Conservation (phyloP, 164 flowering plant genomes). For the Aristolochia californica region DNA sequence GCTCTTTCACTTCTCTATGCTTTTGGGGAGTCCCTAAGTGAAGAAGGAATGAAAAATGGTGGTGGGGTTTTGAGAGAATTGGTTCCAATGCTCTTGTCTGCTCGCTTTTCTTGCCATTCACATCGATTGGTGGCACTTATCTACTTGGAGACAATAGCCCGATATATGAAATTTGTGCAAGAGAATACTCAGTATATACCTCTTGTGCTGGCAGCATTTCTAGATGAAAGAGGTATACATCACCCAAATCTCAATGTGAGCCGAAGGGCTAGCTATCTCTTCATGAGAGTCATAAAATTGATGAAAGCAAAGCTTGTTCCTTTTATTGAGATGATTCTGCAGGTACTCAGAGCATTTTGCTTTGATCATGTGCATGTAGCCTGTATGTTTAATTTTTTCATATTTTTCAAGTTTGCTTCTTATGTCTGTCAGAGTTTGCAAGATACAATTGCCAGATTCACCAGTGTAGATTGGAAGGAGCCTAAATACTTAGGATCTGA, state of each 20-base stretch:
- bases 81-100: conserved; percentile 70
- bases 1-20: conserved; percentile 84
- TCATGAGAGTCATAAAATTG: conserved; percentile 83
- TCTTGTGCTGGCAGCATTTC: conserved; percentile 62
- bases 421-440: conserved; percentile 62
- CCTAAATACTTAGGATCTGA: conserved; percentile 45
- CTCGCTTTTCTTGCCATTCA: conserved; percentile 74
- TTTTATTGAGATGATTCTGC: conserved; percentile 74
- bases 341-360: conserved; percentile 34
- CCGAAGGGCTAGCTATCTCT: conserved; percentile 87
- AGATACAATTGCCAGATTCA: conserved; percentile 64
- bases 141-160: conserved; percentile 74
- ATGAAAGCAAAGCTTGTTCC: conserved; percentile 86
- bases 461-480: conserved; percentile 43
- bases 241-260: conserved; percentile 79
- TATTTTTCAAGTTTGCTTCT: conserved; percentile 1
- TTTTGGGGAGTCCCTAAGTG: conserved; percentile 77
- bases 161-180: conserved; percentile 73
- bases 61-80: conserved; percentile 63
- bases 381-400: background rate
- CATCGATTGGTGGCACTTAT: conserved; percentile 83
- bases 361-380: background rate
- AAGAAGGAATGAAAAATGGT: conserved; percentile 62
- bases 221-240: conserved; percentile 92
- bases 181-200: conserved; percentile 73